Evolutionary conservation across 345 rosid species (phyloP).

Genomic region (Citrus unshiu): DNA sequence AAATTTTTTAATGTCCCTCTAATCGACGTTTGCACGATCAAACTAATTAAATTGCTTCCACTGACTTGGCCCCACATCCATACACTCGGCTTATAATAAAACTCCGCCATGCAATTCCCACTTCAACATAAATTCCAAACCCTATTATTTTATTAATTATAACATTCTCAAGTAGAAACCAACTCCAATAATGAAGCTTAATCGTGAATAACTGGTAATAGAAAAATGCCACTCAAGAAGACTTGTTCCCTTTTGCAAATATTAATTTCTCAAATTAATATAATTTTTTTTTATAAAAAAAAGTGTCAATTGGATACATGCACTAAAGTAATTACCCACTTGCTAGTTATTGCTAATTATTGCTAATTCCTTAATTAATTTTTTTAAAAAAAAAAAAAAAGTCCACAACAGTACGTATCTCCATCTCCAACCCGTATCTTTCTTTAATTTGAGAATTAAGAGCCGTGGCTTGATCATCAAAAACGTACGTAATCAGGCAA

Average conservation of each 20-base stretch:
- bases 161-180: background rate
- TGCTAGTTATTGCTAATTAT: background rate
- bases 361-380: background rate
- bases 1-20: background rate
- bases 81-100: background rate
- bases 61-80: background rate
- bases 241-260: too few relatives aligned
- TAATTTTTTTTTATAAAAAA: too few relatives aligned
- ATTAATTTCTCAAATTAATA: too few relatives aligned
- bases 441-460: background rate
- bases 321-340: too few relatives aligned
- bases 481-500: constrained; percentile 3
- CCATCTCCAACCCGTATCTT: background rate
- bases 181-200: background rate
- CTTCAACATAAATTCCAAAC: background rate
- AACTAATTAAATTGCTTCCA: background rate
- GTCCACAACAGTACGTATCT: background rate
- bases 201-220: too few relatives aligned
- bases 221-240: too few relatives aligned
- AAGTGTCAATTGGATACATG: too few relatives aligned
- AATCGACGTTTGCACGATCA: background rate
- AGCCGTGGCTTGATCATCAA: background rate
- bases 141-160: background rate
- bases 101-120: background rate
- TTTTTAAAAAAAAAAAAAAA: background rate